These are phyloP conservation scores for Fusarium napiforme DNA, from an alignment of 2,329 filamentous ascomycete species.

Conservation along the genomic window DNA sequence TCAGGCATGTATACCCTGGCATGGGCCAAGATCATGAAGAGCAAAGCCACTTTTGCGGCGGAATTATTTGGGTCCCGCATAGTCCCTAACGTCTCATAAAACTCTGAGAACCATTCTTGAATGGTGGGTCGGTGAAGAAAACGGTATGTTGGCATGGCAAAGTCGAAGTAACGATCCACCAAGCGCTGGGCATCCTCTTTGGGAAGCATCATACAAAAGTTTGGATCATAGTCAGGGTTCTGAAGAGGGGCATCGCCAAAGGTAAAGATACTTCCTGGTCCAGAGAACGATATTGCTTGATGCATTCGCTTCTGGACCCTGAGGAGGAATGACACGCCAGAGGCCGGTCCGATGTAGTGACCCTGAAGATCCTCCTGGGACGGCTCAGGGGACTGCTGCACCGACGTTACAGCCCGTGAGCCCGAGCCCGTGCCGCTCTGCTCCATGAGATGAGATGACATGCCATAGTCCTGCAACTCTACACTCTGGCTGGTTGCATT, in stretches of 20 bases:
- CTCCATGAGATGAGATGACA: conserved; percentile 15
- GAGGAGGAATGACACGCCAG: conserved; percentile 46
- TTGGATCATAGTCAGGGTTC: conserved; percentile 48
- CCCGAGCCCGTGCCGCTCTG: not conserved
- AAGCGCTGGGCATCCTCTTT: conserved; percentile 50
- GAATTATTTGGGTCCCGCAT: conserved; percentile 42
- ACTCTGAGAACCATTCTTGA: conserved; percentile 58
- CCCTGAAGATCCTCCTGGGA: conserved; percentile 47
- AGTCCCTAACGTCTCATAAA: conserved; percentile 49
- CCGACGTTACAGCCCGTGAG: conserved; percentile 22
- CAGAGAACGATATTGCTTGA: conserved; percentile 39
- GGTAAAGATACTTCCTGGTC: conserved; percentile 54
- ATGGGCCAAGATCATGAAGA: conserved; percentile 64
- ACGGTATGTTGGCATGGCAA: conserved; percentile 66
- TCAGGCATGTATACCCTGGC: conserved; percentile 55
- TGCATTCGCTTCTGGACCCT: conserved; percentile 47
- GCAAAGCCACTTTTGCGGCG: conserved; percentile 53
- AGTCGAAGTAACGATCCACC: conserved; percentile 65
- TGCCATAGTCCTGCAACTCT: conserved; percentile 9
- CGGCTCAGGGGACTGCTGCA: conserved; percentile 45
- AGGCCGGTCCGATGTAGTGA: conserved; percentile 49
- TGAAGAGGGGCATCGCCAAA: conserved; percentile 62
- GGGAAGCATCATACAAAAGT: conserved; percentile 54
- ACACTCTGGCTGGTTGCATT: not conserved
- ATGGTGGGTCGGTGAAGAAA: conserved; percentile 65